Conservation (phyloP, 1,139 yeast species). For the Candida frijolesensis region DNA sequence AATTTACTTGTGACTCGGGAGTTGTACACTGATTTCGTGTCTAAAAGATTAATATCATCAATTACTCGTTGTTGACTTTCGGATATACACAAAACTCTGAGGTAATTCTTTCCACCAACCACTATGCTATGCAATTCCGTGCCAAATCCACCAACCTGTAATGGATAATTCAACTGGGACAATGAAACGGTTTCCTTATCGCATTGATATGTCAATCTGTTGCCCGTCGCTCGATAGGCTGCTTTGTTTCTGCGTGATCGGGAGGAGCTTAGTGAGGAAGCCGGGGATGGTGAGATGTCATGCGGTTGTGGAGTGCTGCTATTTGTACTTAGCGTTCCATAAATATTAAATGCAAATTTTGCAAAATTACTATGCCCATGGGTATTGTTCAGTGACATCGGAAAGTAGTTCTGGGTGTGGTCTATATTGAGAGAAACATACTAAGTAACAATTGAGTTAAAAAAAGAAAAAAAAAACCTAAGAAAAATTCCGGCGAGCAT, state of each 20-base stretch:
- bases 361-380: conserved; percentile 27
- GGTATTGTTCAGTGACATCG: conserved; percentile 12
- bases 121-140: conserved; percentile 39
- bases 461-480: not conserved
- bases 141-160: conserved; percentile 11
- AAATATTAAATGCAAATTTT: conserved; percentile 37
- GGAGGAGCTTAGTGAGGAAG: conserved; percentile 22
- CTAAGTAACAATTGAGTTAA: not conserved
- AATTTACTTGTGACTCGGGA: conserved; percentile 37
- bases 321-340: conserved; percentile 27
- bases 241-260: conserved; percentile 12
- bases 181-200: conserved; percentile 32
- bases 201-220: conserved; percentile 26
- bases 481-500: not conserved
- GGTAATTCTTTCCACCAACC: conserved; percentile 60
- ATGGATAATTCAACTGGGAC: conserved; percentile 26
- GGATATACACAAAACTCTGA: conserved; percentile 50
- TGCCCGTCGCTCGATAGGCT: conserved; percentile 7
- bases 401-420: not conserved
- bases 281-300: conserved; percentile 18
- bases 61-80: conserved; percentile 39
- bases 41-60: conserved; percentile 48
- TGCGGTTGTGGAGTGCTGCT: conserved; percentile 15
- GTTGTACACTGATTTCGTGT: conserved; percentile 49
- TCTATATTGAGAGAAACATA: not conserved